A percentile compares a stretch with the other conserved stretches of the same genome.
phyloP scores from a whole-genome alignment of 2,329 filamentous ascomycete species.

The Hymenotorrendiella dingleyae region DNA sequence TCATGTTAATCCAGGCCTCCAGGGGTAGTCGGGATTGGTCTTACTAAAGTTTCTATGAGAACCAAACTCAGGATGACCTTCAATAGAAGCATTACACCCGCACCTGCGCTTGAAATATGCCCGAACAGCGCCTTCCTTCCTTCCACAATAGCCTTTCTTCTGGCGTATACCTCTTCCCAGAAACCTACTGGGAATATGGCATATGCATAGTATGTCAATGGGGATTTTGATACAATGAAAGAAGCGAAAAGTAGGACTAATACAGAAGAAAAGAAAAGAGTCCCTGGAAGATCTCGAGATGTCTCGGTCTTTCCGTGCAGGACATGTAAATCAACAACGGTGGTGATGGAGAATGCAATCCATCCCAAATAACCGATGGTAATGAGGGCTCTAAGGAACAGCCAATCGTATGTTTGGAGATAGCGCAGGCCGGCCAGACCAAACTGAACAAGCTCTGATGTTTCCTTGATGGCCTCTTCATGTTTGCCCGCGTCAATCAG shows the following conservation, averaged over 20 bases:
- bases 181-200: slow-evolving; percentile 88
- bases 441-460: slow-evolving; percentile 68
- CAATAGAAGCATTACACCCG: slow-evolving; percentile 52
- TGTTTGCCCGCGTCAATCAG: slow-evolving; percentile 62
- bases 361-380: slow-evolving; percentile 90
- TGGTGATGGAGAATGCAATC: slow-evolving; percentile 88
- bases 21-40: background rate
- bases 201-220: slow-evolving; percentile 82
- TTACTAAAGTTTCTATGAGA: slow-evolving; percentile 71
- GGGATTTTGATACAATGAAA: slow-evolving; percentile 73
- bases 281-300: slow-evolving; percentile 54
- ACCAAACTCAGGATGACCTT: slow-evolving; percentile 64
- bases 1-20: slow-evolving; percentile 14
- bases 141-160: slow-evolving; percentile 60
- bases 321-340: slow-evolving; percentile 82
- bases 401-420: slow-evolving; percentile 96
- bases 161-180: slow-evolving; percentile 91
- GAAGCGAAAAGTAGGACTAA: slow-evolving; percentile 73
- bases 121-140: slow-evolving; percentile 65
- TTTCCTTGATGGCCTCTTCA: slow-evolving; percentile 74
- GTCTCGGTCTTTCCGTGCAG: slow-evolving; percentile 63
- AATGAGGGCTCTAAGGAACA: slow-evolving; percentile 84
- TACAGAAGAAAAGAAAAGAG: slow-evolving; percentile 65
- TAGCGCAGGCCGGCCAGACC: slow-evolving; percentile 82
- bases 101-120: slow-evolving; percentile 56